Evolutionary conservation across 305 asterid species (phyloP), one percentile per base, ranked within the genome.

Genomic region (Fraxinus dipetala): DNA sequence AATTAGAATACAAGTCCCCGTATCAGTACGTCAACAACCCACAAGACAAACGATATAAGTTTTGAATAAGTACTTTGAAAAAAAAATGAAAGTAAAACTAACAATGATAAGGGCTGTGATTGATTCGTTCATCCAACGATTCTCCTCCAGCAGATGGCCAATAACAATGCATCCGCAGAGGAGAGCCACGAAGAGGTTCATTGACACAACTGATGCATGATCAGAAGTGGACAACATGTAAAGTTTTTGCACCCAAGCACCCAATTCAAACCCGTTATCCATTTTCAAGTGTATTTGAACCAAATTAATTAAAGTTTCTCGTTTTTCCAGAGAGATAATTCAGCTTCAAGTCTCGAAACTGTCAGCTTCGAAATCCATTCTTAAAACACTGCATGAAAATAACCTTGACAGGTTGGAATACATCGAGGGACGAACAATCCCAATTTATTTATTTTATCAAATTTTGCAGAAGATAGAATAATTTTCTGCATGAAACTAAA

Each of bases 61-160:
- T 51, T 51, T 5, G 24, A 56, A 10, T 26, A 28, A 67, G 1
- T 11, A 26, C 30, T 9, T 5, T 28, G 30, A 1, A 28, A 4
- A 11, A 24, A 11, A 13, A 78, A 38, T 18, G 80, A 51, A 43
- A 6, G 13, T 1, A 13, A 8, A 65, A 70, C 82, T 83, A 80
- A 84, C 89, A 2, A 86, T 54, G 9, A 77, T 75, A 77, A 86
- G 85, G 76, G 89, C 87, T 26, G 77, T 88, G 70, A 89, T 86
- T 78, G 94, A 89, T 82, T 90, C 94, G 20, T 91, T 93, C 67
- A 91, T 87, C 97, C 97, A 93, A 51, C 88, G 88, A 78, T 59
- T 85, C 78, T 84, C 89, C 78, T 91, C 90, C 20, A 90, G 88
- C 6, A 91, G 88, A 85, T 88, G 93, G 20, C 94, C 94, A 51